A percentile compares a stretch with the other conserved stretches of the same genome.
These are phyloP conservation scores for Syzygium grande DNA, from an alignment of 345 rosid genomes.

Conservation along the genomic window DNA sequence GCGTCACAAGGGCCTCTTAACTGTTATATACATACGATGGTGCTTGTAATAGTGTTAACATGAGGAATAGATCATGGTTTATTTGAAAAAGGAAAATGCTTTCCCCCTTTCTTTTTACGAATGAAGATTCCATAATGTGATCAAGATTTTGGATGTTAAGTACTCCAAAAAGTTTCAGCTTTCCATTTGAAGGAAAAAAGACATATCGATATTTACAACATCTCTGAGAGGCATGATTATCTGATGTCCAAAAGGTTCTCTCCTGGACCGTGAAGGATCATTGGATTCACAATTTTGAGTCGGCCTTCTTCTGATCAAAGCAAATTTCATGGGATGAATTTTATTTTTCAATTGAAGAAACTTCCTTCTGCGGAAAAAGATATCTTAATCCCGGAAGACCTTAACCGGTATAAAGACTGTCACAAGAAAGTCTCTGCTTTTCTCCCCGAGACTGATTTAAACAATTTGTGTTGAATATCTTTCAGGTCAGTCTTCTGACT, in stretches of 20 bases:
- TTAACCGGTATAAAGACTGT: not conserved
- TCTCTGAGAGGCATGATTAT: not conserved
- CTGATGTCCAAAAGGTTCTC: not conserved
- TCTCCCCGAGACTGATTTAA: not conserved
- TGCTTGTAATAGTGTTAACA: not conserved
- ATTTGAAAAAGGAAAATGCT: not conserved
- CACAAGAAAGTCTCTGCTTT: not conserved
- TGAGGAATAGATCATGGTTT: not conserved
- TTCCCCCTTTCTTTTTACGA: not conserved
- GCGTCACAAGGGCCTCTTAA: not conserved
- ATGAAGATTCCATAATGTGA: not conserved
- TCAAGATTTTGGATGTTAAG: not conserved
- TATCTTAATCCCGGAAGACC: not conserved
- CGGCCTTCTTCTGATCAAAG: not conserved
- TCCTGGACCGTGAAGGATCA: not conserved
- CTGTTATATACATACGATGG: not conserved
- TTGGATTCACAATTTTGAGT: not conserved
- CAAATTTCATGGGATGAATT: not conserved
- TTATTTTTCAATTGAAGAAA: not conserved
- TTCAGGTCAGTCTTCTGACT: conserved; percentile 63
- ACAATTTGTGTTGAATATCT: not conserved
- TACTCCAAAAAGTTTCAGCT: not conserved
- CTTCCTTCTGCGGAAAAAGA: not conserved
- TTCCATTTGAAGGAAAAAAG: not conserved
- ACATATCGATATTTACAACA: not conserved